Base-by-base conservation (phyloP, 768 basidiomycete genomes). In the Psilocybe tampanensis region DNA sequence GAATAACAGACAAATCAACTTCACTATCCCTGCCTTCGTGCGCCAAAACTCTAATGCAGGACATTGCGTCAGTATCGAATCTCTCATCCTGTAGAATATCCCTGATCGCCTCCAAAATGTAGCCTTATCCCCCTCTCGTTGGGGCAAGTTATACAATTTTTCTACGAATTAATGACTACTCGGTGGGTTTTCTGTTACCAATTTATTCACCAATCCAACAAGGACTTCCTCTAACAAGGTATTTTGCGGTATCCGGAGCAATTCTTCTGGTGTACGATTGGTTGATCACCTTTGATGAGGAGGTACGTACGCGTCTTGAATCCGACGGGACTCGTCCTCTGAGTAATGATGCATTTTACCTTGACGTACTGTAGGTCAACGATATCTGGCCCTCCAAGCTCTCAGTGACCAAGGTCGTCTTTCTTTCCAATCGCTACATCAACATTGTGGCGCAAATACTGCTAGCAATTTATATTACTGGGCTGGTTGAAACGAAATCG, bases 341-440 rank as follows among this genome's bases (percentile, higher is more conserved):
- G n/a, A n/a, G n/a, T n/a, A n/a, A n/a, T n/a, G n/a, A n/a, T n/a
- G n/a, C n/a, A n/a, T n/a, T n/a, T n/a, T 17, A 42, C 6, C 12
- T 24, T 12, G 17, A 17, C 0, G 15, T 26, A 11, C 15, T 13
- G 15, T 32, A 64, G 65, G 53, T 62, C 8, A 59, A 42, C 23
- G 50, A 49, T 42, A 60, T 67, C 21, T 67, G 63, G 64, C 66
- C 66, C 1, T 48, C 66, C 17, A 64, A 56, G 33, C 52, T 54
- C 53, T 61, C 66, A 12, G 18, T 48, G 22, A 60, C 54, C 19
- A 67, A 67, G 56, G 43, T 60, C 15, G 60, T 62, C 18, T 67
- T 63, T 41, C 60, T 67, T 22, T 33, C 49, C 17, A 67, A 60
- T 53, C 66, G 66, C n/a, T 65, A 65, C 47, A 13, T 59, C 39